These are phyloP conservation scores for Rossbeevera mucosa DNA, from an alignment of 768 basidiomycete species.

Conservation along the genomic window DNA sequence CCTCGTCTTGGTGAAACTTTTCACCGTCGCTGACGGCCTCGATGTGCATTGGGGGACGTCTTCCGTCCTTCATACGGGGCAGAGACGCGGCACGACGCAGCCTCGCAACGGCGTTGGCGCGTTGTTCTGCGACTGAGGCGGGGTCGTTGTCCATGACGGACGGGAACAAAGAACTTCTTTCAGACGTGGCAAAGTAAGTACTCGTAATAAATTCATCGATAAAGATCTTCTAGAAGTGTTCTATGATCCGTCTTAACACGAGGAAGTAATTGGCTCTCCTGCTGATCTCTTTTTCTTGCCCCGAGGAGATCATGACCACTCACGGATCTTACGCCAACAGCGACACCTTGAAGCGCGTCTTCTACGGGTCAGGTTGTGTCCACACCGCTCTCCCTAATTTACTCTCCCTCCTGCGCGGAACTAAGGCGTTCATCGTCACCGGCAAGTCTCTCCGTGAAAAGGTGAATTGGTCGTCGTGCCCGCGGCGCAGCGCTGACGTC, in stretches of 20 bases:
- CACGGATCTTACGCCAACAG: slow-evolving; percentile 65
- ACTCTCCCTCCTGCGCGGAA: slow-evolving; percentile 47
- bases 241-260: too few species aligned
- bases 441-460: slow-evolving; percentile 65
- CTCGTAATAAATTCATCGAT: too few species aligned
- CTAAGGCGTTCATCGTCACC: slow-evolving; percentile 67
- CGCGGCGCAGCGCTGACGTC: too few species aligned
- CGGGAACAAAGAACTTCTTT: neutral
- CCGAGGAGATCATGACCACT: too few species aligned
- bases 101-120: slow-evolving; percentile 83
- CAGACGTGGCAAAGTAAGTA: neutral
- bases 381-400: slow-evolving; percentile 61
- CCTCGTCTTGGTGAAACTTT: slow-evolving; percentile 36
- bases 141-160: slow-evolving; percentile 32
- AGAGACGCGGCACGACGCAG: slow-evolving; percentile 89
- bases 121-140: slow-evolving; percentile 62
- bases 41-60: slow-evolving; percentile 81
- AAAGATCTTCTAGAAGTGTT: too few species aligned
- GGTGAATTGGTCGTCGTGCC: too few species aligned
- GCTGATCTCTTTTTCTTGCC: too few species aligned
- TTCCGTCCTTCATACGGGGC: slow-evolving; percentile 86
- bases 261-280: too few species aligned
- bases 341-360: slow-evolving; percentile 55
- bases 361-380: slow-evolving; percentile 57
- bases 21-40: slow-evolving; percentile 83